phyloP scores from a whole-genome alignment of 495 filamentous ascomycete genomes.

The Apiosordaria backusii region DNA sequence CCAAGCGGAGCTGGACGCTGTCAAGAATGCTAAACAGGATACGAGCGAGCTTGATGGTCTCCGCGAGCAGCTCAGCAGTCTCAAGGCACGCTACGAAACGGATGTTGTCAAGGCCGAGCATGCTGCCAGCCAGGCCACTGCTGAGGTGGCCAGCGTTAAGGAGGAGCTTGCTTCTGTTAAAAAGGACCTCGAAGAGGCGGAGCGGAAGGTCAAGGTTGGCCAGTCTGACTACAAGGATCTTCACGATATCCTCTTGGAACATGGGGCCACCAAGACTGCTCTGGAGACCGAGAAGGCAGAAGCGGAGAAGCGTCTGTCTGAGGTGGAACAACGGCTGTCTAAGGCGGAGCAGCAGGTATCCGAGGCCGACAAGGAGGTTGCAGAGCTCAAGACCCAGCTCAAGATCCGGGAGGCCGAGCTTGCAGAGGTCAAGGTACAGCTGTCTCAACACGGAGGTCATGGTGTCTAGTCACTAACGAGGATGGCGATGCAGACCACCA shows the following conservation, averaged over 20 bases:
- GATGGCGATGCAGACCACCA: conserved; percentile 22
- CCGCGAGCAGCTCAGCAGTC: conserved; percentile 31
- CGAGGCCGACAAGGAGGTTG: conserved; percentile 39
- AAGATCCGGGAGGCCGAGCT: conserved; percentile 54
- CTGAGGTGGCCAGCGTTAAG: conserved; percentile 33
- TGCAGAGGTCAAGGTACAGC: conserved; percentile 49
- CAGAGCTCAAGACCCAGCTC: conserved; percentile 44
- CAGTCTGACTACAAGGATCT: conserved; percentile 54
- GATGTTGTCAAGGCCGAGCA: conserved; percentile 29
- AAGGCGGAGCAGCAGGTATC: conserved; percentile 15
- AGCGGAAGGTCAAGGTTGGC: conserved; percentile 46
- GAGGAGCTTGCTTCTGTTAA: conserved; percentile 40
- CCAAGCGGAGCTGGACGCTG: conserved; percentile 52
- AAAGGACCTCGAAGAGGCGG: conserved; percentile 52
- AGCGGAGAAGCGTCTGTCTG: conserved; percentile 34
- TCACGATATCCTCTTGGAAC: conserved; percentile 36
- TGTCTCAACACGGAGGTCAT: not conserved
- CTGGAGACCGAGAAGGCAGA: conserved; percentile 47
- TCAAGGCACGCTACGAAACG: conserved; percentile 39
- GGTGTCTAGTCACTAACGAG: not conserved
- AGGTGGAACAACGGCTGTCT: conserved; percentile 29
- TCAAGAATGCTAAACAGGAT: conserved; percentile 50
- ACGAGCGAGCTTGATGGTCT: conserved; percentile 44
- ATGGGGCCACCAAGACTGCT: conserved; percentile 38
- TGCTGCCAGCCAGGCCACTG: conserved; percentile 31